phyloP scores from a whole-genome alignment of 352 stramenopile species.

The Thalassiosira livingstoniorum region DNA sequence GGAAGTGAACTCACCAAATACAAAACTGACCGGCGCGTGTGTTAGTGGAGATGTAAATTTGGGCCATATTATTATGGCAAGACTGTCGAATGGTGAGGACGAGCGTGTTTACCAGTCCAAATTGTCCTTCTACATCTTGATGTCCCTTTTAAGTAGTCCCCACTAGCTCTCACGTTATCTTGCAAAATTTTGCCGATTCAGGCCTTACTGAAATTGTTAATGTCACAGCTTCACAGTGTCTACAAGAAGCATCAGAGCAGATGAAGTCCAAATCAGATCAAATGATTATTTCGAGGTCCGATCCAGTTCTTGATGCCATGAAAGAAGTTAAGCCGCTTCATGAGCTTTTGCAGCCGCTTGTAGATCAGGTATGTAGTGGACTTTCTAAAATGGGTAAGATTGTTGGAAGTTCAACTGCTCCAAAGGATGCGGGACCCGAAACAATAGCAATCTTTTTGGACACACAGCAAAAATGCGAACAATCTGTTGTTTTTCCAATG shows the following conservation, averaged over 20 bases:
- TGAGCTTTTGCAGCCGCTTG: slow-evolving; percentile 63
- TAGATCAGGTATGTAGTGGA: slow-evolving; percentile 65
- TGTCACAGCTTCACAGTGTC: slow-evolving; percentile 68
- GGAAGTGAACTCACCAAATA: slow-evolving; percentile 42
- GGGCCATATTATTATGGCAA: slow-evolving; percentile 74
- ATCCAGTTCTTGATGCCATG: slow-evolving; percentile 52
- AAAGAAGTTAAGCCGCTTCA: slow-evolving; percentile 62
- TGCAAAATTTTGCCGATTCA: too few species aligned
- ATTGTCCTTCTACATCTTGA: too few species aligned
- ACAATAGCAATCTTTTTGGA: slow-evolving; percentile 66
- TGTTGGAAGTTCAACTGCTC: slow-evolving; percentile 68
- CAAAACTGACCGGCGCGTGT: slow-evolving; percentile 58
- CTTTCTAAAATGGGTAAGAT: slow-evolving; percentile 74
- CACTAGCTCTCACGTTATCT: too few species aligned
- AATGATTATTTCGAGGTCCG: slow-evolving; percentile 4
- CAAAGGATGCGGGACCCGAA: slow-evolving; percentile 65
- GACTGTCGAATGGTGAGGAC: slow-evolving; percentile 67
- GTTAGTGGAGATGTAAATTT: slow-evolving; percentile 72
- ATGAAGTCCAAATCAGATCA: slow-evolving; percentile 46
- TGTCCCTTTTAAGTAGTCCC: too few species aligned
- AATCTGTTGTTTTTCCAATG: slow-evolving; percentile 74
- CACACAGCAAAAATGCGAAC: slow-evolving; percentile 69
- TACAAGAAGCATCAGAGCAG: slow-evolving; percentile 67
- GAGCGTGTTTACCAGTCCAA: too few species aligned
- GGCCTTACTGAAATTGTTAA: slow-evolving; percentile 67